Evolutionary conservation across 352 stramenopile species (phyloP), one percentile per base, ranked within the genome.

Genomic region (Phytophthora constricta): DNA sequence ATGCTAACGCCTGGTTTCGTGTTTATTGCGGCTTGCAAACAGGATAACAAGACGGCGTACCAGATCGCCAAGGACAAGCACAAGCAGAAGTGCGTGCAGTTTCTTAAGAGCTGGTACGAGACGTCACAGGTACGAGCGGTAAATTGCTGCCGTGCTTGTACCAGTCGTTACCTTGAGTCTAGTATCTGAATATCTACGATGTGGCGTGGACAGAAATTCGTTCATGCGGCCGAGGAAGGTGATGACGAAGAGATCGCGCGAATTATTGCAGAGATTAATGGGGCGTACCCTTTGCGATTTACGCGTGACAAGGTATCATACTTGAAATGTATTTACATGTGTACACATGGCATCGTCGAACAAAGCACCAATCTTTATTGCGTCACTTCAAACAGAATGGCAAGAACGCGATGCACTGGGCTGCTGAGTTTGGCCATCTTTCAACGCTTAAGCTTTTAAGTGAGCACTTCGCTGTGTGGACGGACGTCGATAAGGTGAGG

Each of bases 41-140:
- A 96, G 88, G 88, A 96, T 58, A 96, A 96, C 69, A 93, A 93
- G 62, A 96, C 86, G 43, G 88, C 88, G 51, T 96, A 94, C 47
- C 88, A 96, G 55, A 76, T 96, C 31, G 88, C 88, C 19, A 96
- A 95, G 59, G 88, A 96, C 70, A 96, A 95, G 58, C 87, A 96
- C 68, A 95, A 94, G 74, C 84, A 89, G 48, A 89, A 91, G 48
- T 94, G 85, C 28, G 87, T 95, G 49, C 86, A 95, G 65, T 95
- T 94, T 62, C 62, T 96, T 16, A 92, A 94, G 76, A 90, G 53
- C 54, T 96, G 88, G 88, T 95, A 94, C 76, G 88, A 96, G 68
- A 94, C 83, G 3, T 92, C 88, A 27, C 86, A 96, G 84, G 84
- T 92, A 80, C 27, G 68, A 22, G 5, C 20, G 9, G 22, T 34